These are phyloP conservation scores for Scopulariopsis brevicaulis DNA, from an alignment of 2,329 filamentous ascomycete genomes.

Conservation along the genomic window DNA sequence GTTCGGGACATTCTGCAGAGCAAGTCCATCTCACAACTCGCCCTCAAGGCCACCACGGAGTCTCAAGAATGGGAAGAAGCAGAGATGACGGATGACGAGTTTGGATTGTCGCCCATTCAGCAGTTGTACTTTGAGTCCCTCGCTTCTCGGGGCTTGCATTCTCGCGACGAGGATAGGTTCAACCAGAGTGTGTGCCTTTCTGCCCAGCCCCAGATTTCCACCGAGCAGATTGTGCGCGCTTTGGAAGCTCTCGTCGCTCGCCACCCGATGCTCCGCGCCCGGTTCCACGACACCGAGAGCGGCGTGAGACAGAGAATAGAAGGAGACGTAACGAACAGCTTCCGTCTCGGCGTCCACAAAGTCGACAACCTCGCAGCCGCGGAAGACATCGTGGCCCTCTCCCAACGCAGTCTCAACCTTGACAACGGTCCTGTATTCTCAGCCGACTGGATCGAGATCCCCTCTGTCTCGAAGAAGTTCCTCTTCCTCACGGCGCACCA, in stretches of 20 bases:
- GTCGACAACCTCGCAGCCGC: neutral
- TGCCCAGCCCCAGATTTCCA: neutral
- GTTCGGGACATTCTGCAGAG: constrained; percentile 8
- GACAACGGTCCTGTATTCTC: constrained; percentile 11
- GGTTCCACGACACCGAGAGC: constrained; percentile 3
- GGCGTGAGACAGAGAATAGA: constrained; percentile 4
- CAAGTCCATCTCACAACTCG: neutral
- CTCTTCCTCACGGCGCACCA: constrained; percentile 24
- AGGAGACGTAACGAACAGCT: neutral
- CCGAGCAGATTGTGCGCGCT: neutral
- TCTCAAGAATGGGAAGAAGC: neutral
- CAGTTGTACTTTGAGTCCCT: neutral
- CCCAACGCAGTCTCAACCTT: constrained; percentile 8
- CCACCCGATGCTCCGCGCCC: constrained; percentile 9
- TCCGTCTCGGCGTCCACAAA: neutral
- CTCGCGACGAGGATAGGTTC: constrained; percentile 5
- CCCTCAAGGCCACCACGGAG: neutral
- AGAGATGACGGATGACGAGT: neutral
- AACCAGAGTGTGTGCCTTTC: constrained; percentile 8
- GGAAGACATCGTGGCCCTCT: neutral
- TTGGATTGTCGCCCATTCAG: constrained; percentile 9
- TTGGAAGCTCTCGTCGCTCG: constrained; percentile 4
- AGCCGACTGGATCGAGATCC: constrained; percentile 9
- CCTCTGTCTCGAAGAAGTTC: neutral
- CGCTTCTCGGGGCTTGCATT: constrained; percentile 1